Evolutionary conservation across 1,139 yeast genomes (phyloP).

Genomic region (Debaryomycetaceae sp.): DNA sequence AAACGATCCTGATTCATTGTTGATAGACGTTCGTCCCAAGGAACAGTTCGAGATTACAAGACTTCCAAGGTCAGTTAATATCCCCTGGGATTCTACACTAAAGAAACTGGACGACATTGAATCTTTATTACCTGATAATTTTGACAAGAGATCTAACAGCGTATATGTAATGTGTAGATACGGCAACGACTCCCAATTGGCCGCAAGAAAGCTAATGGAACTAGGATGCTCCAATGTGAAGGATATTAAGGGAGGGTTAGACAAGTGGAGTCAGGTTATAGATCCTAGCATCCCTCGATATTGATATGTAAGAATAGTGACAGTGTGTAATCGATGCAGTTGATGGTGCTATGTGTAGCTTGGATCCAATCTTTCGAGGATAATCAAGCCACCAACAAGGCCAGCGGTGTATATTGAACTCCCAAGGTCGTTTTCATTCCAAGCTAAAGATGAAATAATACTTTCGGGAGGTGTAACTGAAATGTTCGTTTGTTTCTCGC

Average conservation of each 20-base stretch:
- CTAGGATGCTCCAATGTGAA: conserved; percentile 48
- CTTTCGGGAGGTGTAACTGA: conserved; percentile 53
- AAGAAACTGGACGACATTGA: conserved; percentile 30
- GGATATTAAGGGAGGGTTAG: conserved; percentile 79
- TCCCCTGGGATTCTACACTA: conserved; percentile 55
- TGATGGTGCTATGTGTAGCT: neutral
- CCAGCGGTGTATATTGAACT: conserved; percentile 69
- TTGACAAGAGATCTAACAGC: conserved; percentile 15
- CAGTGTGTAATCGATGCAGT: neutral
- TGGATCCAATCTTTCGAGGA: conserved; percentile 56
- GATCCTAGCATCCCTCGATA: conserved; percentile 69
- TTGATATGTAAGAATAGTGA: conserved; percentile 19
- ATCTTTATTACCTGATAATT: conserved; percentile 19
- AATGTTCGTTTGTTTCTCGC: conserved; percentile 27
- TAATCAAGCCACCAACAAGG: conserved; percentile 60
- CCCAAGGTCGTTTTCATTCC: conserved; percentile 54
- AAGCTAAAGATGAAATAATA: conserved; percentile 50
- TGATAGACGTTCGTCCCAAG: conserved; percentile 78
- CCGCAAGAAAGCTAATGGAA: conserved; percentile 51
- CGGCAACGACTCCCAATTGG: conserved; percentile 90
- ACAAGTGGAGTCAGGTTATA: conserved; percentile 62
- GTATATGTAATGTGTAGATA: conserved; percentile 68
- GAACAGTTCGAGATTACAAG: conserved; percentile 71
- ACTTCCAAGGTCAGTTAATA: conserved; percentile 57
- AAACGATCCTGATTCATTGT: conserved; percentile 12